Conservation (phyloP, 2,329 filamentous ascomycete genomes). For the Sporothrix curviconia region DNA sequence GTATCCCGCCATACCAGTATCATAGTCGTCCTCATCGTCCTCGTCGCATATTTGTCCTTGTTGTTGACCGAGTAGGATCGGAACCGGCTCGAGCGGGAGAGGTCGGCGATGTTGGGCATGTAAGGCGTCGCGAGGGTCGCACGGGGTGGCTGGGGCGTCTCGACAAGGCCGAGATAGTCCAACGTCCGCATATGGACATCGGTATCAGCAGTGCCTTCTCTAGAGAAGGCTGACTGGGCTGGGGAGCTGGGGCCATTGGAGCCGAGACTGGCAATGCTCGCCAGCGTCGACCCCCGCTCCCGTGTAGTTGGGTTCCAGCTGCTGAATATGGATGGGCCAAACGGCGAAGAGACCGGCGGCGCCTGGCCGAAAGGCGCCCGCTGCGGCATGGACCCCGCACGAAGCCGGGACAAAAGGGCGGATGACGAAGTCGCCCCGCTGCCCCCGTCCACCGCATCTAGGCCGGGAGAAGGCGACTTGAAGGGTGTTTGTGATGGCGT, state of each 20-base stretch:
- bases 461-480: conserved; percentile 57
- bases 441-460: conserved; percentile 39
- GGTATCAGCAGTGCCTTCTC: conserved; percentile 75
- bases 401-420: conserved; percentile 72
- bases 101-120: conserved; percentile 66
- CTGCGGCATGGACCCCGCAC: conserved; percentile 92
- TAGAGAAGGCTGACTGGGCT: conserved; percentile 76
- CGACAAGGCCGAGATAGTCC: conserved; percentile 90
- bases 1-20: conserved; percentile 44
- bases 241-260: conserved; percentile 89
- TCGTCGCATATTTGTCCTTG: conserved; percentile 92
- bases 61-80: conserved; percentile 98
- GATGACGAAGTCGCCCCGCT: conserved; percentile 48
- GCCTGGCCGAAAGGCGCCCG: conserved; percentile 57
- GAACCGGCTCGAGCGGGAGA: conserved; percentile 79
- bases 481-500: conserved; percentile 86
- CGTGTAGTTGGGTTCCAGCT: conserved; percentile 72
- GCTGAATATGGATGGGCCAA: conserved; percentile 85
- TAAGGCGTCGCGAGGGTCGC: conserved; percentile 70
- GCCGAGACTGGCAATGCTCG: conserved; percentile 73
- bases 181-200: conserved; percentile 85
- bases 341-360: conserved; percentile 57
- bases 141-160: conserved; percentile 77
- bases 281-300: conserved; percentile 79
- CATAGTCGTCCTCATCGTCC: conserved; percentile 76